phyloP scores from a whole-genome alignment of 306 rosid species.

The Delonix regia region DNA sequence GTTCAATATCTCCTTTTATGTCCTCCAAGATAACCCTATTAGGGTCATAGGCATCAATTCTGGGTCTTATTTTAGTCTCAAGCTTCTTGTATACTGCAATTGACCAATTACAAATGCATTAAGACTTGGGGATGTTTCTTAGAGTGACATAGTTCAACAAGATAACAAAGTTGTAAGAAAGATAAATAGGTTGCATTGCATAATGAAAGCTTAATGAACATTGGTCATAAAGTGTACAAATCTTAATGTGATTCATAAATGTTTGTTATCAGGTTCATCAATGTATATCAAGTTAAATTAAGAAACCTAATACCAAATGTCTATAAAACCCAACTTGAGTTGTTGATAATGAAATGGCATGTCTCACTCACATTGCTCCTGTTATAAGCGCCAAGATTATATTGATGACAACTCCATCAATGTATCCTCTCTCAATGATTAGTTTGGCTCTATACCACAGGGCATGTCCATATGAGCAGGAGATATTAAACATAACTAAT shows the following conservation, averaged over 20 bases:
- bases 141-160: slow-evolving; percentile 57
- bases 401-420: slow-evolving; percentile 72
- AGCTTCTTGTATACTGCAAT: slow-evolving; percentile 90
- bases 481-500: slow-evolving; percentile 40
- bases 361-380: slow-evolving; percentile 80
- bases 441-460: slow-evolving; percentile 85
- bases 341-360: not conserved
- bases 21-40: slow-evolving; percentile 63
- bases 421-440: slow-evolving; percentile 63
- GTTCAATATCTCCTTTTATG: slow-evolving; percentile 76
- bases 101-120: slow-evolving; percentile 84
- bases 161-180: slow-evolving; percentile 11
- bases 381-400: slow-evolving; percentile 72
- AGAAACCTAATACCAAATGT: not conserved
- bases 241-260: not conserved
- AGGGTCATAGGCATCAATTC: slow-evolving; percentile 68
- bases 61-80: slow-evolving; percentile 65
- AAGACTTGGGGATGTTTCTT: slow-evolving; percentile 77
- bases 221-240: too few species aligned
- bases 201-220: not conserved
- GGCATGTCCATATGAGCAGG: slow-evolving; percentile 79
- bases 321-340: too few species aligned
- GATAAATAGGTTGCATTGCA: not conserved
- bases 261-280: not conserved
- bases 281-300: too few species aligned